These are phyloP conservation scores for Podosphaera aphanis DNA, from an alignment of 2,329 filamentous ascomycete genomes.

Conservation along the genomic window DNA sequence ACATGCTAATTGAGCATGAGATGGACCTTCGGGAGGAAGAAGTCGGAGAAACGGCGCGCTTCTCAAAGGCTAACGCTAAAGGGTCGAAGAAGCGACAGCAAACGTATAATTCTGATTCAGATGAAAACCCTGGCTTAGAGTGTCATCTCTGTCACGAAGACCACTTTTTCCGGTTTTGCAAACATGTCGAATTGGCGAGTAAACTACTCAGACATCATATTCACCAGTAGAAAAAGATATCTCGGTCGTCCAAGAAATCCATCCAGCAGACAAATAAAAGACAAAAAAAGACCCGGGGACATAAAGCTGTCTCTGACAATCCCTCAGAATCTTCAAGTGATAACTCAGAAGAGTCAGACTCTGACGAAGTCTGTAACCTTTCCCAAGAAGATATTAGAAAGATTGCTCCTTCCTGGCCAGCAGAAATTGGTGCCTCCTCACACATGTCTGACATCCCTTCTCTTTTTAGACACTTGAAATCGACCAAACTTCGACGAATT, in stretches of 20 bases:
- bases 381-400: neutral
- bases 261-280: neutral
- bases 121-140: neutral
- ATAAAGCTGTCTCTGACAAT: neutral
- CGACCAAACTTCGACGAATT: neutral
- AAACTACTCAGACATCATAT: neutral
- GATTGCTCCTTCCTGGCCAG: neutral
- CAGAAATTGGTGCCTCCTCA: neutral
- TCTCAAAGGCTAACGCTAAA: neutral
- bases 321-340: neutral
- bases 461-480: neutral
- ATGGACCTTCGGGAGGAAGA: neutral
- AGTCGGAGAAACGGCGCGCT: neutral
- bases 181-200: neutral
- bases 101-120: neutral
- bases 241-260: neutral
- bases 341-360: neutral
- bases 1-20: neutral
- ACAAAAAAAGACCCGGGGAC: neutral
- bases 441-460: neutral
- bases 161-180: neutral
- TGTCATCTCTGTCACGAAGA: neutral
- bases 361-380: neutral
- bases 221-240: neutral
- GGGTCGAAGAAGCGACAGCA: neutral